Evolutionary conservation across 2,329 filamentous ascomycete genomes (phyloP), one percentile per base, ranked within the genome.

Genomic region (Bisporella sp.): DNA sequence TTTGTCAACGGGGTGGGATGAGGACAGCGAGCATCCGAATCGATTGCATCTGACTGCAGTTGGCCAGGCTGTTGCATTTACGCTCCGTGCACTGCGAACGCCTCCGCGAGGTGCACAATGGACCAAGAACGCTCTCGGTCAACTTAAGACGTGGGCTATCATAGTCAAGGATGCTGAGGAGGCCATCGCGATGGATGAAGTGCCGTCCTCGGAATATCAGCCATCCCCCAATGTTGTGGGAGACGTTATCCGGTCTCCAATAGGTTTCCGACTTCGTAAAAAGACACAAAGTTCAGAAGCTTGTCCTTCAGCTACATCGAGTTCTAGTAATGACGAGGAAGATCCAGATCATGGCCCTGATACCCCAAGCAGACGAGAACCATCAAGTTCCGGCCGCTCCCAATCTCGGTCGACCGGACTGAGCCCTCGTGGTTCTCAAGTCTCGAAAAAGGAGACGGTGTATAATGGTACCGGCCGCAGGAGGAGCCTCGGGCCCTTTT

Each of bases 51-150:
- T 28, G 35, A 49, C 41, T 8, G 47, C 47, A 32, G 7, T 39
- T 21, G 39, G 41, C 7, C 47, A 49, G 21, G 41, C 39, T 7
- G 28, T 49, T 29, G 41, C 47, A 8, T 49, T 49, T 12, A 49
- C n/a, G 12, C 33, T 49, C 8, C 32, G 35, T 12, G 41, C 47
- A 39, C n/a, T 49, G 30, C 21, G 45, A 8, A 31, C 47, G 32
- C 13, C 31, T 11, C 4, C 47, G 31, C n/a, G 8, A 4, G 41
- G 11, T 0, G 21, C 33, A 31, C 43, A 9, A 9, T 49, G 47
- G 47, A 7, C 6, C 5, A 32, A 30, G n/a, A 11, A 39, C 31
- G 21, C 41, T 7, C 11, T 31, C 2, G n/a, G 31, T 9, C 6
- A 12, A 9, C 41, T 49, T 6, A 12, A 45, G 28, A 44, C 6